Evolutionary conservation across 1,284 basidiomycete species (phyloP).

Genomic region (Sanghuangporus weigelae): DNA sequence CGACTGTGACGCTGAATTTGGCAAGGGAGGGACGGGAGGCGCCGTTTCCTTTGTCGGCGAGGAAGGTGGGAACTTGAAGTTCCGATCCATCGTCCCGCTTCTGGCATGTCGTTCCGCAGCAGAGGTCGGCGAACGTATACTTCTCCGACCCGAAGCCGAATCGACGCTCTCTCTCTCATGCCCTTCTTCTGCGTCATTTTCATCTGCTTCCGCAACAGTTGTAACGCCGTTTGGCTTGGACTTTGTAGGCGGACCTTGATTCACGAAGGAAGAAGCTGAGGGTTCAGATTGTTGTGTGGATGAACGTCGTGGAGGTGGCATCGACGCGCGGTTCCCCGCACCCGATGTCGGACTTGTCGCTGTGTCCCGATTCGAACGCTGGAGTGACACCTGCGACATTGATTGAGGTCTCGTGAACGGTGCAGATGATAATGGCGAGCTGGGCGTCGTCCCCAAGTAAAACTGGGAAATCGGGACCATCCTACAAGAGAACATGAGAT

Average conservation of each 20-base stretch:
- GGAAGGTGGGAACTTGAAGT: constrained; percentile 67
- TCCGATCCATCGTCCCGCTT: constrained; percentile 68
- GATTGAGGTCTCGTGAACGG: constrained; percentile 58
- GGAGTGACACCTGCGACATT: constrained; percentile 64
- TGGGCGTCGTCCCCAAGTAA: constrained; percentile 67
- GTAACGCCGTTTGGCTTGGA: constrained; percentile 19
- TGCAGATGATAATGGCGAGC: constrained; percentile 37
- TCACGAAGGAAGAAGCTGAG: constrained; percentile 38
- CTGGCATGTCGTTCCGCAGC: constrained; percentile 26
- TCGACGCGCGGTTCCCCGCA: constrained; percentile 47
- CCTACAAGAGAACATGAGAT: constrained; percentile 33
- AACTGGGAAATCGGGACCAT: constrained; percentile 83
- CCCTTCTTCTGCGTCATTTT: constrained; percentile 23
- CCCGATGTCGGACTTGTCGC: constrained; percentile 20
- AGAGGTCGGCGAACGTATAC: constrained; percentile 18
- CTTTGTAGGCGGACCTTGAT: constrained; percentile 25
- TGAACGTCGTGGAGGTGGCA: constrained; percentile 49
- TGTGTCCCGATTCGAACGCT: constrained; percentile 34
- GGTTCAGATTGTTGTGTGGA: constrained; percentile 24
- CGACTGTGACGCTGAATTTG: constrained; percentile 11
- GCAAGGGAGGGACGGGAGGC: constrained; percentile 23
- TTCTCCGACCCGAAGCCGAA: constrained; percentile 16
- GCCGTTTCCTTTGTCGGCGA: constrained; percentile 25
- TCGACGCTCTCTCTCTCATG: constrained; percentile 32
- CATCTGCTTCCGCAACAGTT: constrained; percentile 17